phyloP scores from a whole-genome alignment of 2,329 filamentous ascomycete genomes.

The Metarhizium brunneum region DNA sequence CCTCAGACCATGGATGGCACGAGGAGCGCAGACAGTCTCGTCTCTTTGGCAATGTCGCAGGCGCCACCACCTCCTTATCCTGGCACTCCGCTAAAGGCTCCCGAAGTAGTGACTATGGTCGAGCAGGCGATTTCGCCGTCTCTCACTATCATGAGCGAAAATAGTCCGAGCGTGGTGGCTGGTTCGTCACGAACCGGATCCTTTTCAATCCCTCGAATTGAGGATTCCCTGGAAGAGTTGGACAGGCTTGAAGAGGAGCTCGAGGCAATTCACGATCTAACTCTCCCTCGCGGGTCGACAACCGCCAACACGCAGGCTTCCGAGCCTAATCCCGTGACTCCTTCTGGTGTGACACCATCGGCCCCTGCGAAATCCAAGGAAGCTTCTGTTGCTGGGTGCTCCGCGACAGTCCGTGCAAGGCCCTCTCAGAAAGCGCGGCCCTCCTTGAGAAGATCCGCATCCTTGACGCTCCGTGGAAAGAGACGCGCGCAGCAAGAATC shows the following conservation, averaged over 20 bases:
- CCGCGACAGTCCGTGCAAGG: conserved; percentile 33
- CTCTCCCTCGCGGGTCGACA: conserved; percentile 23
- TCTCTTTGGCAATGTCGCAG: conserved; percentile 6
- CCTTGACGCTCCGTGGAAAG: conserved; percentile 26
- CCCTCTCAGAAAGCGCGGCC: conserved; percentile 25
- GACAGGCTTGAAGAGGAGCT: conserved; percentile 53
- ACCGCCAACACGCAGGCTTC: conserved; percentile 10
- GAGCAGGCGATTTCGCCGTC: conserved; percentile 25
- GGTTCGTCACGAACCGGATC: conserved; percentile 21
- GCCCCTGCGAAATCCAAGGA: conserved; percentile 14
- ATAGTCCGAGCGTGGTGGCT: conserved; percentile 24
- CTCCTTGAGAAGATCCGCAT: conserved; percentile 32
- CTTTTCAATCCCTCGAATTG: conserved; percentile 40
- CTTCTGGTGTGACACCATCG: conserved; percentile 10
- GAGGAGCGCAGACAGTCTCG: conserved; percentile 1
- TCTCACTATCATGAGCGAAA: conserved; percentile 20
- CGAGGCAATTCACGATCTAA: conserved; percentile 39
- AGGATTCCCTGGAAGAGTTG: conserved; percentile 54
- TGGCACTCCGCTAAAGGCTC: conserved; percentile 17
- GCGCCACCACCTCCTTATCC: conserved; percentile 14
- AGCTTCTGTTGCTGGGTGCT: conserved; percentile 20
- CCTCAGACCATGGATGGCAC: conserved; percentile 10
- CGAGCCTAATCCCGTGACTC: conserved; percentile 10
- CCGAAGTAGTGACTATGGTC: conserved; percentile 19
- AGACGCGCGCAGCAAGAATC: conserved; percentile 10